Evolutionary conservation across 2,329 filamentous ascomycete genomes (phyloP), one percentile per base, ranked within the genome.

Genomic region (Botrytis galanthina): DNA sequence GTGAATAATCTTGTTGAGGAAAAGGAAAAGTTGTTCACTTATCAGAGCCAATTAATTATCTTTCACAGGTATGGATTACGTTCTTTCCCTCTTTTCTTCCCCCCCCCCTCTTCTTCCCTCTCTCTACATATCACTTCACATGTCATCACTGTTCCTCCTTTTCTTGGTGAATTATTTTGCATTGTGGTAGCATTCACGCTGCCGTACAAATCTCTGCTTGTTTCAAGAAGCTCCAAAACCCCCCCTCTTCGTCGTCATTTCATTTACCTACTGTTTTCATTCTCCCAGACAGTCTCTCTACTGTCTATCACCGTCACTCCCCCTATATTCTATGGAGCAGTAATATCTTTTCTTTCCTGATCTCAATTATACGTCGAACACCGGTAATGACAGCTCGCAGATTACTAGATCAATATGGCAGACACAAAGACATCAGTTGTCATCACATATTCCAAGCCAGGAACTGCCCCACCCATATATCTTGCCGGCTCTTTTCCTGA

Each of bases 401-500:
- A 54, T 42, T n/a, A 57, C 60, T 32, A 51, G 42, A 20, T 35
- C 72, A 57, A 70, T 8, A 73, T 73, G 72, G 64, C 72, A 46
- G 61, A 73, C n/a, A 37, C 39, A 20, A 69, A 66, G 42, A 73
- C 66, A 10, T 70, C 67, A 20, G 75, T 77, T 16, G 74, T 61
- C 9, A 87, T 95, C 78, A 88, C 85, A 73, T 93, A 89, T 83
- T 84, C 84, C 71, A 88, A 87, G 75, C 82, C 86, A 3, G 90
- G 88, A 71, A 85, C 89, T 1, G 83, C 86, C 73, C 90, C 92
- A 70, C 92, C 92, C 6, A 85, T 95, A 71, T 94, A 87, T 78
- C 83, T 95, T 10, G 91, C 90, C 18, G 92, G 91, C 26, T 89
- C 88, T 35, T 91, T 94, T 78, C 90, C 90, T 32, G 82, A 88